Evolutionary conservation across 495 filamentous ascomycete species (phyloP), one percentile per base, ranked within the genome.

Genomic region (Achaetomiella virescens): DNA sequence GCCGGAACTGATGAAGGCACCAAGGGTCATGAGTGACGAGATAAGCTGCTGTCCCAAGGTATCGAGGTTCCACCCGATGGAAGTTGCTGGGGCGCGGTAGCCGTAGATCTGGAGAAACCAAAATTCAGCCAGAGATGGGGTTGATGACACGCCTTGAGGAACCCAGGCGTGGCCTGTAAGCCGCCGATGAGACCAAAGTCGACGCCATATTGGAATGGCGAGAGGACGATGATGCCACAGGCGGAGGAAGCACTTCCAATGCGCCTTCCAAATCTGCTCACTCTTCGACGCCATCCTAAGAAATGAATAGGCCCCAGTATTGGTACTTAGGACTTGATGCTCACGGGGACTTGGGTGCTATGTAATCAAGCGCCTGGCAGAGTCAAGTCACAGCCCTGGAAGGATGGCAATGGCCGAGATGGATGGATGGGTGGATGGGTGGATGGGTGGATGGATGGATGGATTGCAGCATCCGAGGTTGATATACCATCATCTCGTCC

Each of bases 151-250:
- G 77, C 75, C 67, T 78, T 62, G 47, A 84, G 67, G 62, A 84
- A 85, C n/a, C 81, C 80, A 33, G 72, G 53, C 81, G 84, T 84
- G 51, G 81, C 81, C 59, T 84, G 81, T 15, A 84, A 68, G 53
- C 81, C 80, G 10, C 79, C 81, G 45, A 84, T 80, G 48, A 83
- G 69, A 14, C 79, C 81, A 60, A 83, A 84, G 55, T 85, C 81
- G 43, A 84, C 63, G 10, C 81, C 81, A 72, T 84, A 85, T 61
- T 84, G 81, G 59, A 85, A 85, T 0, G 81, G 78, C 42, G 64
- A 75, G 52, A 78, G 76, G 38, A 73, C 76, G 59, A 75, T 75
- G 22, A 75, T 71, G 49, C 67, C 73, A 61, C 72, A 75, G 45
- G 72, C 73, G n/a, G n/a, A 69, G 15, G 53, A 76, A 65, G 18